Evolutionary conservation across 2,329 filamentous ascomycete species (phyloP), one percentile per base, ranked within the genome.

Genomic region (Fusarium palustre): DNA sequence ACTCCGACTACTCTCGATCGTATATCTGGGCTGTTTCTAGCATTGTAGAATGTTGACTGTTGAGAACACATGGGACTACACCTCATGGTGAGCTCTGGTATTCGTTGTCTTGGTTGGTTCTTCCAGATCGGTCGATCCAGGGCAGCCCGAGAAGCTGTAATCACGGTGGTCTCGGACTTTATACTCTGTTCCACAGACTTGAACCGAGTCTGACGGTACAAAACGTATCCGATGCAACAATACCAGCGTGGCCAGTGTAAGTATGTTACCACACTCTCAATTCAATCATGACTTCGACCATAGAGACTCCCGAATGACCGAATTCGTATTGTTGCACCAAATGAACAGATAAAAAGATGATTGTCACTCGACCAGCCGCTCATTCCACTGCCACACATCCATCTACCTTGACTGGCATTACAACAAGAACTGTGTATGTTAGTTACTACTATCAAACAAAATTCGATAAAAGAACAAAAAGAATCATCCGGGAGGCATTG

Each of bases 391-490:
- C 24, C 24, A 25, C 12, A 30, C 28, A 9, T 30, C 24, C 24
- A 6, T 7, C 24, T 30, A 30, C 28, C 28, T 30, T 30, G 11
- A 9, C 7, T 12, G 28, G 30, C 59, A 41, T 5, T 24, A 50
- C 15, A 8, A 47, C 6, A 50, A 43, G 7, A 50, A 43, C 18
- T 2, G 9, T 11, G 20, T 15, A 15, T n/a, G n/a, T n/a, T n/a
- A n/a, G n/a, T n/a, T n/a, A n/a, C n/a, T n/a, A n/a, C n/a, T 41
- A 36, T 20, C 11, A 22, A 39, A 34, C n/a, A 15, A n/a, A 43
- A n/a, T 11, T 42, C 8, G 15, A 11, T 7, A 25, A 55, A 69
- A 55, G 8, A 9, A 12, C 39, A 72, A 71, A 64, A 65, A 65
- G 34, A 50, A 46, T 18, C 5, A 59, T 43, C 30, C 39, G 18